Evolutionary conservation across 805 yeast genomes (phyloP), one percentile per base, ranked within the genome.

Genomic region (Nakazawaea anatomiae): DNA sequence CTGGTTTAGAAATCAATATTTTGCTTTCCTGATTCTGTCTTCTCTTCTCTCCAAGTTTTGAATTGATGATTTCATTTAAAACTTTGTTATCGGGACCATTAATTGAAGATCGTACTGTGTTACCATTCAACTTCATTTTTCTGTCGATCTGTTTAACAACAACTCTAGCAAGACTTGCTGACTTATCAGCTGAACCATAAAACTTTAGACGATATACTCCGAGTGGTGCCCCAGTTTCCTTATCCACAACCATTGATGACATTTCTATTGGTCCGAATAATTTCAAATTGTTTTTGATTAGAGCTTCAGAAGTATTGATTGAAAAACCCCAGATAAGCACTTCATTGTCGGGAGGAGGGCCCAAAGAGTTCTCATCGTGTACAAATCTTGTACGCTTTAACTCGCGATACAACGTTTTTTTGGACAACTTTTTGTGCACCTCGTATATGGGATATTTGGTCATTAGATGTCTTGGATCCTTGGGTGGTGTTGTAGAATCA

Each of bases 221-320:
- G 40, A 90, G 65, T 0, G 96, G 91, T 18, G 83, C 85, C 2
- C 90, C 96, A 42, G 87, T 82, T 27, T 73, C 71, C 0, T 92
- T 88, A 60, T 90, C 94, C 51, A 75, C 79, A 8, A 84, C 71
- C 53, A 81, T 72, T 52, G 79, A 77, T 46, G 85, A 67, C 39
- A 79, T 81, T 30, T 76, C 72, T 4, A 90, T 73, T 32, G 75
- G 76, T 3, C 96, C 96, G 65, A 72, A 85, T 28, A 75, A 66
- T 41, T 74, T 74, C 55, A 87, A 78, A 55, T 77, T 82, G 54
- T 84, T 80, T 44, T 70, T 72, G 3, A 77, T 51, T 14, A 71
- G 60, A 4, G 53, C 48, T 45, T 80, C 78, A 42, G 76, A 73
- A n/a, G 78, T 72, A 3, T 79, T 69, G 2, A 75, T 59, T 3